A percentile compares a stretch with the other conserved stretches of the same genome.
Evolutionary conservation across 495 filamentous ascomycete species (phyloP).

Genomic region (Xylaria acuta): DNA sequence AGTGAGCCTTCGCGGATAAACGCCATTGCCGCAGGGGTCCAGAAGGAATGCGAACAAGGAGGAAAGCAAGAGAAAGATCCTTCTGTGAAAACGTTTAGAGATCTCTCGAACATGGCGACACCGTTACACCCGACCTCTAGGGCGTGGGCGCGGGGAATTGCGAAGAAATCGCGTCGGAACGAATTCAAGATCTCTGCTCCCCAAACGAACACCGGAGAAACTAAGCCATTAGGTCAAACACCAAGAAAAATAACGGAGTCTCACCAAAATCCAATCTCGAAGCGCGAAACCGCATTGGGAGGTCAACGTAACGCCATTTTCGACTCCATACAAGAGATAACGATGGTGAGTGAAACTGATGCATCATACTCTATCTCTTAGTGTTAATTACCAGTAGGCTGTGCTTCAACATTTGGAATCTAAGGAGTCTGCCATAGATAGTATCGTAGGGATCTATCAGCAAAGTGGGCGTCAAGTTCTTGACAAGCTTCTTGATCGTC

Average conservation of each 20-base stretch:
- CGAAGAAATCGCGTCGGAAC: conserved; percentile 12
- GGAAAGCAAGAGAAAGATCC: not conserved
- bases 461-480: conserved; percentile 1
- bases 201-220: not conserved
- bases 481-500: conserved; percentile 10
- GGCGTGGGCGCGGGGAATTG: conserved; percentile 9
- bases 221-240: not conserved
- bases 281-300: conserved; percentile 14
- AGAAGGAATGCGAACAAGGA: not conserved
- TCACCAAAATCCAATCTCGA: not conserved
- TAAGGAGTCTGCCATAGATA: conserved; percentile 18
- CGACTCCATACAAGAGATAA: conserved; percentile 15
- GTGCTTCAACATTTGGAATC: conserved; percentile 14
- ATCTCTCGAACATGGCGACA: not conserved
- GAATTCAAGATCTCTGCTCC: not conserved
- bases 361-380: not conserved
- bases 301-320: conserved; percentile 9
- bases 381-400: conserved; percentile 4
- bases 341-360: not conserved
- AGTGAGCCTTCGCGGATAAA: not conserved
- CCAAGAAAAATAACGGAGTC: not conserved
- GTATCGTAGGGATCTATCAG: conserved; percentile 18
- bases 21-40: not conserved
- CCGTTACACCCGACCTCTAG: conserved; percentile 15
- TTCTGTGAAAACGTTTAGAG: not conserved